Evolutionary conservation across 2,329 filamentous ascomycete genomes (phyloP), one percentile per base, ranked within the genome.

Genomic region (Chrysosporium keratinophilum): DNA sequence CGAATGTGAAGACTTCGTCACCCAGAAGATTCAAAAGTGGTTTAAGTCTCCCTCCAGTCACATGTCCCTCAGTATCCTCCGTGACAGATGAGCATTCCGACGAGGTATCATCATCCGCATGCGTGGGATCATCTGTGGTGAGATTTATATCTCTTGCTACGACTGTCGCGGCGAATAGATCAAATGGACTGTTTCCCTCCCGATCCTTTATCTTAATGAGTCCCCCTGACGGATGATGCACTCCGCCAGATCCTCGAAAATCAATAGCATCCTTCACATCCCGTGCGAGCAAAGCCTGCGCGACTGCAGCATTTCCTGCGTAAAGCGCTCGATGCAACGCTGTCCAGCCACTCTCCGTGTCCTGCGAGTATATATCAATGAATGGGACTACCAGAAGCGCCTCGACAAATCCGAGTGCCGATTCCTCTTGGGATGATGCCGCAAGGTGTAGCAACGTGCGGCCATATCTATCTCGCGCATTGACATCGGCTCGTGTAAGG

Each of bases 121-220:
- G 17, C 34, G 33, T 19, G 23, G 34, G 12, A 6, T 37, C 11
- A 5, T 54, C 46, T 2, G 20, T 17, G 5, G 20, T n/a, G 5
- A 33, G 14, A 17, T 51, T 47, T 15, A 52, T 57, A 47, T 79
- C 81, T n/a, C 87, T 81, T 54, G 86, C 79, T 48, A 85, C 84
- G 61, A 96, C 93, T 0, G 88, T 95, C 39, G 87, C 82, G 58
- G 88, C 86, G 63, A 95, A 97, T 10, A 98, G 73, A 67, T 97
- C 93, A 60, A 97, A 91, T 0, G 93, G 91, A 60, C 89, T 95
- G 65, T 94, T 89, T 9, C 91, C 91, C 70, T 97, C 93, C 55
- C 87, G 83, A 64, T 98, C 93, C 68, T 97, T 98, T 50, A 93
- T 88, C 72, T 95, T 96, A 64, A 96, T 90, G 41, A 97, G 73